These are phyloP conservation scores for Trypanosoma cruzi DNA, from an alignment of 208 protist genomes.

Conservation along the genomic window DNA sequence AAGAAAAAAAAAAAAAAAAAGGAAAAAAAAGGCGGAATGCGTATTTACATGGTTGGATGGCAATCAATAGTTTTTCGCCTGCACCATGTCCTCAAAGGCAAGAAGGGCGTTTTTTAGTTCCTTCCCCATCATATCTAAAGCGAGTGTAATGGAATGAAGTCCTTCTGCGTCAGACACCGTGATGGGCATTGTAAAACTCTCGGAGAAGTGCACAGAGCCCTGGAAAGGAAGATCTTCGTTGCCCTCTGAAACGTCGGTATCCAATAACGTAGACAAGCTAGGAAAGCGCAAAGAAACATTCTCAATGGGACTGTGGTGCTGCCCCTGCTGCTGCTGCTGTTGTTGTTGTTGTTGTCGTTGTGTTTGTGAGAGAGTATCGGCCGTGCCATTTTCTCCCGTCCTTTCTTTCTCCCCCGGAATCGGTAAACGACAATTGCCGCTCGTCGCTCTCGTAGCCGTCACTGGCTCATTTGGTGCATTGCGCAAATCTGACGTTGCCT, in stretches of 20 bases:
- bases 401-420: too few species aligned
- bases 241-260: not conserved
- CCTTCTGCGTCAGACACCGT: constrained; percentile 71
- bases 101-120: constrained; percentile 64
- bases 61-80: constrained; percentile 24
- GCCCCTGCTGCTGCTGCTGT: too few species aligned
- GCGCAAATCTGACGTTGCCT: too few species aligned
- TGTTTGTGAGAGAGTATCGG: too few species aligned
- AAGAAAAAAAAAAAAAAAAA: too few species aligned
- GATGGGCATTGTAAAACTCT: constrained; percentile 66
- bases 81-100: constrained; percentile 71
- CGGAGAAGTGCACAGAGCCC: constrained; percentile 45
- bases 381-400: too few species aligned
- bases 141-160: constrained; percentile 58
- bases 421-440: too few species aligned
- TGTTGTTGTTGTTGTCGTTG: too few species aligned
- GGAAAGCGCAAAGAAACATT: too few species aligned
- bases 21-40: not conserved
- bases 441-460: too few species aligned
- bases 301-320: too few species aligned
- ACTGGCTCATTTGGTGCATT: too few species aligned
- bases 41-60: not conserved
- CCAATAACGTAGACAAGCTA: not conserved
- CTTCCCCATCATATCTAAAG: constrained; percentile 69
- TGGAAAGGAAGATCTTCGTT: constrained; percentile 1